These are phyloP conservation scores for Smallanthus sonchifolius DNA, from an alignment of 129 eudicot genomes.

Conservation along the genomic window DNA sequence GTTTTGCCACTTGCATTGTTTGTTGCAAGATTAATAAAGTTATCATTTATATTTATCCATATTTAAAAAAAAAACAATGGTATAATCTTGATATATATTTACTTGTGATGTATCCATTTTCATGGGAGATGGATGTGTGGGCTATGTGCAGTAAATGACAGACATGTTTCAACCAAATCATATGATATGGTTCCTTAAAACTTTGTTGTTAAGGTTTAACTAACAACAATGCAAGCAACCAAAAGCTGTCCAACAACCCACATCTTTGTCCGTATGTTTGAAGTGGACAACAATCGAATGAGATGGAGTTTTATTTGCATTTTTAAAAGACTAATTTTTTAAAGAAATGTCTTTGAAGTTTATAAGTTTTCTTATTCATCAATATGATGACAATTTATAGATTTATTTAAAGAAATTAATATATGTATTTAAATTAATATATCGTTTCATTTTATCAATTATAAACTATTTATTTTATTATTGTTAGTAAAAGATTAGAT, in stretches of 20 bases:
- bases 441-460: too few relatives aligned
- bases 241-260: slow-evolving; percentile 7
- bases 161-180: slow-evolving; percentile 30
- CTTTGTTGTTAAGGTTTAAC: slow-evolving; percentile 28
- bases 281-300: neutral
- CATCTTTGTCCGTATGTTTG: neutral
- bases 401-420: too few relatives aligned
- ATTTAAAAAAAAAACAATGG: neutral
- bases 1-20: neutral
- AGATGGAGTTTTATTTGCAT: too few relatives aligned
- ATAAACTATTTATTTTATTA: too few relatives aligned
- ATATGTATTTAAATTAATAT: too few relatives aligned
- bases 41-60: neutral
- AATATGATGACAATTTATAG: too few relatives aligned
- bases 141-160: slow-evolving; percentile 17
- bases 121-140: neutral
- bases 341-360: too few relatives aligned
- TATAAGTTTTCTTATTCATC: too few relatives aligned
- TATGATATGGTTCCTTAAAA: slow-evolving; percentile 26
- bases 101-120: neutral
- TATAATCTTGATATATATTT: neutral
- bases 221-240: neutral
- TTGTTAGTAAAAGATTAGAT: too few relatives aligned
- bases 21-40: neutral
- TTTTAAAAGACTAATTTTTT: too few relatives aligned